Evolutionary conservation across 75 land plant species (phyloP), one percentile per base, ranked within the genome.

Genomic region (Sequoiadendron giganteum): DNA sequence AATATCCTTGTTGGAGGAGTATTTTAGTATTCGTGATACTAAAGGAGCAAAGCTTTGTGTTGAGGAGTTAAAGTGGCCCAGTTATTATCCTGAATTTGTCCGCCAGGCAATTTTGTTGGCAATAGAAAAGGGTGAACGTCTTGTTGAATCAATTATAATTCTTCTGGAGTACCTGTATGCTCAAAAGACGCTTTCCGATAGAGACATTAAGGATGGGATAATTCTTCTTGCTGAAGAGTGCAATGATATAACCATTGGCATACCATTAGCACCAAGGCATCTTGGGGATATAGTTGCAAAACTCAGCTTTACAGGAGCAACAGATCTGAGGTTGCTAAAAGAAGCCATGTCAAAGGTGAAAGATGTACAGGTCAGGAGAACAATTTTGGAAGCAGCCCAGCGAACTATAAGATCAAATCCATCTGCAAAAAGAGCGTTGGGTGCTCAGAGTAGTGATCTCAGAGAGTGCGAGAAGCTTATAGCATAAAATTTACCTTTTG

Each of bases 1-100:
- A 16, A 70, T 90, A 58, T 91, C 96, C 0, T 92, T 97, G 36
- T 88, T 97, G 48, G 94, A 94, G 90, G 97, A 97, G 91, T 97
- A 94, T 87, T 96, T 97, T 58, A 82, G 90, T 43, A 34, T 97
- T 38, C 55, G 86, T n/a, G 87, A 93, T 43, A 87, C 93, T 36
- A 90, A 91, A 42, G 99, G 96, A 87, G 99, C 99, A 28, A 70
- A 91, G 77, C 95, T 93, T n/a, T 96, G 98, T 87, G 93, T 97
- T 78, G 92, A 93, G 88, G 99, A 97, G 61, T 88, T 97, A 54
- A 94, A 93, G 70, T 86, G 92, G 45, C 94, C 99, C 2, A 91
- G 87, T 7, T 96, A 90, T 86, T 90, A 96, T 85, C 91, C 94
- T 11, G 91, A 95, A 90, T 83, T 97, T 43, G 98, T 97, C 21